Percentiles rank a stretch among this genome's conserved stretches.
Conservation (phyloP, 768 basidiomycete genomes). For the Suillus paluster region DNA sequence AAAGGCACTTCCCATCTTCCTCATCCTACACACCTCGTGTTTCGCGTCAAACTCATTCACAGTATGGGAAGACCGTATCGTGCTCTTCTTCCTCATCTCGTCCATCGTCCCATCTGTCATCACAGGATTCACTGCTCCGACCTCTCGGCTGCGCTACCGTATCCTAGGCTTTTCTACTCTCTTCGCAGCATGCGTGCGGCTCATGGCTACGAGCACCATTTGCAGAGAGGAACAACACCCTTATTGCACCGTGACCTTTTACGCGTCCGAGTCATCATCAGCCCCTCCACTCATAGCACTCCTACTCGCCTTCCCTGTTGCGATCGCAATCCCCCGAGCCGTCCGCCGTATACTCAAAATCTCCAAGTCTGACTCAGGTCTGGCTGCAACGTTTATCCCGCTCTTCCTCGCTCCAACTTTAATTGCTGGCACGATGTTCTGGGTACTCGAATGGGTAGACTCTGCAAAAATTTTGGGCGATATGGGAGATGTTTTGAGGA, state of each 20-base stretch:
- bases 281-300: conserved; percentile 66
- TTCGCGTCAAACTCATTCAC: conserved; percentile 96
- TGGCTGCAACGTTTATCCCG: conserved; percentile 67
- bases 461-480: conserved; percentile 50
- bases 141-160: conserved; percentile 67
- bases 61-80: conserved; percentile 93
- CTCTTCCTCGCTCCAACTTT: conserved; percentile 62
- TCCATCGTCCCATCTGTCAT: conserved; percentile 65
- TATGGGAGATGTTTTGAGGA: conserved; percentile 50
- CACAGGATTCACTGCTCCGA: conserved; percentile 70
- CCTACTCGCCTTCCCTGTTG: conserved; percentile 56
- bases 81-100: conserved; percentile 73
- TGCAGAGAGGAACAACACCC: conserved; percentile 96
- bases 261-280: conserved; percentile 69
- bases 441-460: conserved; percentile 85
- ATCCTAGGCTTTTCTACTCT: conserved; percentile 74
- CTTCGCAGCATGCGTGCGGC: conserved; percentile 68
- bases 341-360: conserved; percentile 62
- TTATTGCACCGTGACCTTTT: conserved; percentile 90
- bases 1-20: conserved; percentile 47
- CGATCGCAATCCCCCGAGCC: conserved; percentile 58
- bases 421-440: conserved; percentile 63
- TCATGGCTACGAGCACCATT: conserved; percentile 83
- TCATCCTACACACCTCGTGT: conserved; percentile 69
- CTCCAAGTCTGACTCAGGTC: conserved; percentile 75